phyloP scores from a whole-genome alignment of 495 filamentous ascomycete species.

The Penicillium crystallinum region DNA sequence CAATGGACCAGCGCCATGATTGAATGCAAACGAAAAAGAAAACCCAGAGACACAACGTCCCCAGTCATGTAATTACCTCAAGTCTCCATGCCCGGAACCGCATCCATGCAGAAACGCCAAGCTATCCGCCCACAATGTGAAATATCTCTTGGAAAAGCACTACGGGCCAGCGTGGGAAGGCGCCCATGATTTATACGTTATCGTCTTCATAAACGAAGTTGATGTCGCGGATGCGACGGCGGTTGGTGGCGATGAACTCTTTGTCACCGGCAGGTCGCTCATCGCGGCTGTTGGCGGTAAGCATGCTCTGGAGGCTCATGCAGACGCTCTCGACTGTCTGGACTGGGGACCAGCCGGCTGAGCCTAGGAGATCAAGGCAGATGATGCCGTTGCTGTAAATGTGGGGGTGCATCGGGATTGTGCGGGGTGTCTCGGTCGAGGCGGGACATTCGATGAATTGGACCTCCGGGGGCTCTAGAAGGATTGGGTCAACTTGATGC shows the following conservation, averaged over 20 bases:
- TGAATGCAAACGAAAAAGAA: conserved; percentile 1
- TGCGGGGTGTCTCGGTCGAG: conserved; percentile 46
- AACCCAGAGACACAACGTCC: neutral
- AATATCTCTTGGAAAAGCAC: neutral
- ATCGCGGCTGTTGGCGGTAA: conserved; percentile 88
- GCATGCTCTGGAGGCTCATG: conserved; percentile 97
- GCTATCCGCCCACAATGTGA: neutral
- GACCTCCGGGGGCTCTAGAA: conserved; percentile 83
- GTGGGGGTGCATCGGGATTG: conserved; percentile 94
- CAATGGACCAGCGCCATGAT: neutral
- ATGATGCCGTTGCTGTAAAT: conserved; percentile 98
- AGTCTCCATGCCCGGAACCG: neutral
- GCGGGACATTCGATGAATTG: conserved; percentile 61
- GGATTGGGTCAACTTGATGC: neutral
- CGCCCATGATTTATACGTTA: conserved; percentile 51
- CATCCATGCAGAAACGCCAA: conserved; percentile 1
- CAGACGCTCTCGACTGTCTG: conserved; percentile 96
- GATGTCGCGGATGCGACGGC: conserved; percentile 73
- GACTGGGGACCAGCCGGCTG: conserved; percentile 87
- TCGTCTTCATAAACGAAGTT: conserved; percentile 86
- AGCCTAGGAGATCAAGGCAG: conserved; percentile 87
- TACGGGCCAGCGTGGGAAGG: neutral
- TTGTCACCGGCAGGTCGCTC: conserved; percentile 81
- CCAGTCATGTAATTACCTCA: neutral
- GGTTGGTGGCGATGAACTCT: conserved; percentile 76